Evolutionary conservation across 108 stramenopile genomes (phyloP).

Genomic region (Nitzschia sp.): DNA sequence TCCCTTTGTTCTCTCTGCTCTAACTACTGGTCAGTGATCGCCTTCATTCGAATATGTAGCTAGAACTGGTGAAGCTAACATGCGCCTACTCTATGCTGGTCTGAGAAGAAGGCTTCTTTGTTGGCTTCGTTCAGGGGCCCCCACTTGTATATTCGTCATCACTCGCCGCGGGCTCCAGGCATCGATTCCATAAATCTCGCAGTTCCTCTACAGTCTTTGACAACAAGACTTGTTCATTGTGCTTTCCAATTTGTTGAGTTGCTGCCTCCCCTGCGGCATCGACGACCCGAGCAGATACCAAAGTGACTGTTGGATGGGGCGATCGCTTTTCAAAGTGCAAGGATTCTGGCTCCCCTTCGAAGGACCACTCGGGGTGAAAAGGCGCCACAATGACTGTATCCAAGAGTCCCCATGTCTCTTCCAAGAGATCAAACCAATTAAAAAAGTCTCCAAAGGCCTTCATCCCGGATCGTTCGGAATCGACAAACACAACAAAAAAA

Average conservation of each 20-base stretch:
- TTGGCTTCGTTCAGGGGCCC: no score
- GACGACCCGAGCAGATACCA: constrained; percentile 66
- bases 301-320: constrained; percentile 66
- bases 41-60: no score
- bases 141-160: no score
- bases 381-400: constrained; percentile 65
- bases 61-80: no score
- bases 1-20: no score
- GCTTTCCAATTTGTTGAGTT: constrained; percentile 52
- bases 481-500: constrained; percentile 52
- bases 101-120: no score
- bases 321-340: constrained; percentile 58
- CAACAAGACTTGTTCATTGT: constrained; percentile 53
- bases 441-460: constrained; percentile 56
- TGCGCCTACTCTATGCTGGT: no score
- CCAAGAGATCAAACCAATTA: constrained; percentile 64
- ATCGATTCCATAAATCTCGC: constrained; percentile 31
- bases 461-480: neutral
- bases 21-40: no score
- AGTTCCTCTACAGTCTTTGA: constrained; percentile 35
- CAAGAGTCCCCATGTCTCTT: constrained; percentile 54
- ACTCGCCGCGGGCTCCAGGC: no score
- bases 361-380: constrained; percentile 76
- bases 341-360: constrained; percentile 16
- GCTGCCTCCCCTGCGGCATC: constrained; percentile 52